Evolutionary conservation across 257 asterid species (phyloP).

Genomic region (Petunia secreta): DNA sequence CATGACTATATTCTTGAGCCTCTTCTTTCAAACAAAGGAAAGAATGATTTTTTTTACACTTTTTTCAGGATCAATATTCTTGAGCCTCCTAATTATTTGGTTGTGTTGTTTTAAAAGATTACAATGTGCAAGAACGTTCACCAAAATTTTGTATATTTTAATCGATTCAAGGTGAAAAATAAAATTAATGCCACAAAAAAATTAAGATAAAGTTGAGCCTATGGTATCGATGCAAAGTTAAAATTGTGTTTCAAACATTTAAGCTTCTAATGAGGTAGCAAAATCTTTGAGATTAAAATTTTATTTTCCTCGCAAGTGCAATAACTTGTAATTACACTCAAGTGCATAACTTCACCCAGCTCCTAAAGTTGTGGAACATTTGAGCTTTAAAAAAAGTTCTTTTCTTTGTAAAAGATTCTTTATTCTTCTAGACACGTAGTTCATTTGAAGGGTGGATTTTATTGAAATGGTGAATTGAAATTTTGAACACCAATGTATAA

Average conservation of each 20-base stretch:
- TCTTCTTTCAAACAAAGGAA: not conserved
- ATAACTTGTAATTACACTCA: not conserved
- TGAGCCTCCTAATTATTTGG: no score
- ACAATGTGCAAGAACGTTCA: not conserved
- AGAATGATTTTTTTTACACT: not conserved
- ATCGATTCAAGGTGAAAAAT: no score
- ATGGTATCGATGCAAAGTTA: not conserved
- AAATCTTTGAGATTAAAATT: not conserved
- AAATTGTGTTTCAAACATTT: not conserved
- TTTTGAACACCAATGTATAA: no score
- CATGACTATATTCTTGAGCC: not conserved
- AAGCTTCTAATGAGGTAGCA: not conserved
- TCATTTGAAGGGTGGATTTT: no score
- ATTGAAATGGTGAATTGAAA: no score
- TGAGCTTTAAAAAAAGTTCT: no score
- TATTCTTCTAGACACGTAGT: not conserved
- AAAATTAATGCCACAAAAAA: no score
- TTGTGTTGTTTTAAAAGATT: not conserved
- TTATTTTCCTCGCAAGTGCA: no score
- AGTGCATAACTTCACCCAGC: not conserved
- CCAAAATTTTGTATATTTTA: not conserved
- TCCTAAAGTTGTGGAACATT: no score
- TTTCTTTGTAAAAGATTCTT: no score
- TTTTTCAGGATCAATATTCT: not conserved
- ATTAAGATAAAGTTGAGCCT: no score